Conservation (phyloP, 345 rosid genomes). For the Carallia brachiata region DNA sequence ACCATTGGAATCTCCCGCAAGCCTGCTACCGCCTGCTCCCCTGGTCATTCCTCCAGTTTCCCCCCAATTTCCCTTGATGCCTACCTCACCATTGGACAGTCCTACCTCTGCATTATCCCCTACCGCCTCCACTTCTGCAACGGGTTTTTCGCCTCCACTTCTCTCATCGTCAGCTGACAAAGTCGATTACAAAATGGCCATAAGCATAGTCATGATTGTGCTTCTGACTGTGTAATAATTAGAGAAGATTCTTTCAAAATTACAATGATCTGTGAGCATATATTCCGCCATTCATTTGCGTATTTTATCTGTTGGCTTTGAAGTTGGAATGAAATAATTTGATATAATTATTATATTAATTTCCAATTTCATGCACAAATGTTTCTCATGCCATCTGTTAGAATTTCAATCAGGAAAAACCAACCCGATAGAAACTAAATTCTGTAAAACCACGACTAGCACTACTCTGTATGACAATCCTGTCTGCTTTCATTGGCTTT, state of each 20-base stretch:
- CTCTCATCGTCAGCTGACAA: slow-evolving; percentile 35
- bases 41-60: slow-evolving; percentile 2
- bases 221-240: slow-evolving; percentile 12
- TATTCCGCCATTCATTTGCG: too few species aligned
- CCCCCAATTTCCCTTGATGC: slow-evolving; percentile 16
- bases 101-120: slow-evolving; percentile 18
- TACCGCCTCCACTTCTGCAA: slow-evolving; percentile 16
- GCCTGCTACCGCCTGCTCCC: slow-evolving; percentile 19
- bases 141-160: slow-evolving; percentile 9
- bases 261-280: too few species aligned
- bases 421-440: too few species aligned
- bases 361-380: too few species aligned
- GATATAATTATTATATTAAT: too few species aligned
- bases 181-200: slow-evolving; percentile 9
- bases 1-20: slow-evolving; percentile 16
- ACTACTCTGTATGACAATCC: too few species aligned
- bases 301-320: too few species aligned
- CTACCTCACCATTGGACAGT: slow-evolving; percentile 10
- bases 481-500: too few species aligned
- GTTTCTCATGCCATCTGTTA: too few species aligned
- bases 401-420: too few species aligned
- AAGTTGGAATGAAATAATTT: too few species aligned
- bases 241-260: not conserved
- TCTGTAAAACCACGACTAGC: too few species aligned
- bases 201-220: slow-evolving; percentile 16